Base-by-base conservation (phyloP, 1,284 basidiomycete genomes). In the Ceratobasidium sp. region DNA sequence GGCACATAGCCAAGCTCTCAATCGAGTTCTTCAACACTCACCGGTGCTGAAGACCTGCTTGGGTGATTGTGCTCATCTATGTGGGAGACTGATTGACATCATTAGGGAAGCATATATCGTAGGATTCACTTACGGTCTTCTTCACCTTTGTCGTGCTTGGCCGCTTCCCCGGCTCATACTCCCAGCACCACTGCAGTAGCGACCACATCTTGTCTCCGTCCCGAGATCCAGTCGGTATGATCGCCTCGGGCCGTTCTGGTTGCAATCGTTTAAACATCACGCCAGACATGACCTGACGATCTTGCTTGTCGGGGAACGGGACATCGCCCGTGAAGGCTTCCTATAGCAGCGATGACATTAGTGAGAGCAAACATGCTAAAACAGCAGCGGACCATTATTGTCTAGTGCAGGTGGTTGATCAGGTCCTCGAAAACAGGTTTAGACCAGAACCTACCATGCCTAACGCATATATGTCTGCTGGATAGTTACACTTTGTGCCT, bases 301-400 rank as follows among this genome's bases (percentile, higher is more conserved):
- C 33, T 42, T 2, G 12, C 6, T 2, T 39, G 12, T 28, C 60
- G 2, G 2, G 6, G 13, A 18, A 63, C 13, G 60, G 60, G 6
- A 63, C 4, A 2, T 28, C n/a, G 28, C 60, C 33, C 20, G 28
- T 63, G 26, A 63, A 39, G 23, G 60, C n/a, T 28, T 63, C 60
- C 60, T 63, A 39, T 15, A n/a, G 20, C 56, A 63, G 40, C 2
- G 3, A 9, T 63, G 26, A 40, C 12, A 40, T 5, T 12, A 39
- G 9, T 18, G 18, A 15, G 6, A 60, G 2, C 4, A 15, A 3
- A 10, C 3, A 26, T 60, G n/a, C n/a, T n/a, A n/a, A n/a, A n/a
- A n/a, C n/a, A n/a, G n/a, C n/a, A n/a, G n/a, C n/a, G n/a, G n/a
- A 68, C 66, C 66, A 68, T 26, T 1, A 68, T 49, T 3, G 66